These are phyloP conservation scores for Barnettozyma siamensis DNA, from an alignment of 805 yeast genomes.

Conservation along the genomic window DNA sequence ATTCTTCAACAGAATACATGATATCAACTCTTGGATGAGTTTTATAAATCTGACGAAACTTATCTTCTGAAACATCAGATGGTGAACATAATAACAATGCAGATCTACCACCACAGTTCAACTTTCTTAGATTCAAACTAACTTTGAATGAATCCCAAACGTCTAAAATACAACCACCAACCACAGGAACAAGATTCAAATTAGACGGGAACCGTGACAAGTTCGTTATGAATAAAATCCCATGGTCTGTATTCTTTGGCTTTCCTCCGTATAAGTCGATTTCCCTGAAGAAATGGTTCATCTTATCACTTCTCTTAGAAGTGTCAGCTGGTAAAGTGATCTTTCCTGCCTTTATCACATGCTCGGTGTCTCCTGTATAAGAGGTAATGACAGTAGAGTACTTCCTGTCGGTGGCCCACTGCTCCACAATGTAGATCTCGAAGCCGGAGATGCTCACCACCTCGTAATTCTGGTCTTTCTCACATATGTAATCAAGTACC, in stretches of 20 bases:
- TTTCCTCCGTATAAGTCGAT: conserved; percentile 61
- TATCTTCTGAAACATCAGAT: conserved; percentile 72
- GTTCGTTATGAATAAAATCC: conserved; percentile 72
- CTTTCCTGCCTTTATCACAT: conserved; percentile 54
- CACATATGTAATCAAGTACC: conserved; percentile 43
- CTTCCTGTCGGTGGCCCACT: conserved; percentile 79
- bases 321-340: conserved; percentile 41
- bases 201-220: conserved; percentile 75
- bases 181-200: conserved; percentile 64
- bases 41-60: conserved; percentile 70
- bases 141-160: conserved; percentile 55
- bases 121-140: conserved; percentile 68
- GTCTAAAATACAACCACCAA: conserved; percentile 44
- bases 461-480: conserved; percentile 38
- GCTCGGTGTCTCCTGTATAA: conserved; percentile 78
- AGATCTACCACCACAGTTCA: conserved; percentile 83
- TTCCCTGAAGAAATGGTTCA: conserved; percentile 60
- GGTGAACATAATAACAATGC: conserved; percentile 67
- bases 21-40: conserved; percentile 36
- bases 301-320: conserved; percentile 30
- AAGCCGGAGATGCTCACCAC: conserved; percentile 59
- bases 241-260: conserved; percentile 56
- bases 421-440: conserved; percentile 89
- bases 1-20: conserved; percentile 37
- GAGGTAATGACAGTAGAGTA: conserved; percentile 67